Evolutionary conservation across 441 rosid genomes (phyloP).

Genomic region (Brassica balearica): DNA sequence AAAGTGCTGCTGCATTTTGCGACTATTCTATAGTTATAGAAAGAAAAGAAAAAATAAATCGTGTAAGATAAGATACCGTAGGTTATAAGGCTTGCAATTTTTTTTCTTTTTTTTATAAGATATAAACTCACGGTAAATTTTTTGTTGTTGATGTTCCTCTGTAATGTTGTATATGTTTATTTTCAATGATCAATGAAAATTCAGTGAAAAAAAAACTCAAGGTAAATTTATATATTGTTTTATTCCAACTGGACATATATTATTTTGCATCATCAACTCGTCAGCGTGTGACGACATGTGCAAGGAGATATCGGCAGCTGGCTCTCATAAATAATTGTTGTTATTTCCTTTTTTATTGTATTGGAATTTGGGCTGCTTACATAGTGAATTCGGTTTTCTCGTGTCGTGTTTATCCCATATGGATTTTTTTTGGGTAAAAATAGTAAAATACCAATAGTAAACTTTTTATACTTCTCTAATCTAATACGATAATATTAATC

Average conservation of each 20-base stretch:
- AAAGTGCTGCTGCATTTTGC: not conserved
- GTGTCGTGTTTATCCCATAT: not conserved
- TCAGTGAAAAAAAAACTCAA: no score
- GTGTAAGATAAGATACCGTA: no score
- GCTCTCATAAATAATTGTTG: not conserved
- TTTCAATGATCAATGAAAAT: no score
- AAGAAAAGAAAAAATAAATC: no score
- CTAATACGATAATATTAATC: not conserved
- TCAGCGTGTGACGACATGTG: slow-evolving; percentile 1
- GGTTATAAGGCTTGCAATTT: not conserved
- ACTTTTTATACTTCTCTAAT: no score
- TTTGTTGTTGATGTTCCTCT: no score
- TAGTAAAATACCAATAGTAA: not conserved
- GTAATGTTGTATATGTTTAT: no score
- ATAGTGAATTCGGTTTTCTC: not conserved
- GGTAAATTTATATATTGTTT: not conserved
- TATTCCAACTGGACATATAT: not conserved
- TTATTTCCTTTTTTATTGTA: not conserved
- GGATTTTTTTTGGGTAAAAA: not conserved
- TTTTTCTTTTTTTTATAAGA: not conserved
- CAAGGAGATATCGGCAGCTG: not conserved
- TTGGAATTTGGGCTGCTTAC: not conserved
- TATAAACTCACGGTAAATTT: not conserved
- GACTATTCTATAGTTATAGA: not conserved
- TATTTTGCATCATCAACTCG: not conserved